Evolutionary conservation across 345 rosid genomes (phyloP).

Genomic region (Gynandropsis gynandra): DNA sequence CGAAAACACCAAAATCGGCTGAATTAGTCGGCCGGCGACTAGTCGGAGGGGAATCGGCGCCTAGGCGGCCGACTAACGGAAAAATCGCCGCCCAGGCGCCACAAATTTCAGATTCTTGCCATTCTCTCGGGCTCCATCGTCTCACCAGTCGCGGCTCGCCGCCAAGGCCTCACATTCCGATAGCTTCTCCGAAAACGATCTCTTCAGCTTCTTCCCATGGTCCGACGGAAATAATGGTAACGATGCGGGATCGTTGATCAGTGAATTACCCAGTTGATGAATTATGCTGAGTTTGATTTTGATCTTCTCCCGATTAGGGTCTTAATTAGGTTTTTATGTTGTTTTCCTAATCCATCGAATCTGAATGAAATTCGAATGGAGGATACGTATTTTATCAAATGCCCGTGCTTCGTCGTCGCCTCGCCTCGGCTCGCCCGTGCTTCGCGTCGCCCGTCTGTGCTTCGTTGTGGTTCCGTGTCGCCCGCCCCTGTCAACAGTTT

Average conservation of each 20-base stretch:
- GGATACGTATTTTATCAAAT: background rate
- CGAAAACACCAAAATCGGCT: too few species aligned
- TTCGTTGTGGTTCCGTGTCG: too few species aligned
- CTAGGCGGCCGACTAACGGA: too few species aligned
- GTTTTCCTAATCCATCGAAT: background rate
- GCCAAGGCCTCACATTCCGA: slow-evolving; percentile 48
- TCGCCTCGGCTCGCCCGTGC: too few species aligned
- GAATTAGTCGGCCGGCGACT: too few species aligned
- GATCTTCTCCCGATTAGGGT: background rate
- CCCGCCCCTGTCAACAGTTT: too few species aligned
- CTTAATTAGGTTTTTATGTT: background rate
- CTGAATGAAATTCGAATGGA: background rate
- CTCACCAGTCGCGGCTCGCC: slow-evolving; percentile 41
- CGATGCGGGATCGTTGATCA: too few species aligned
- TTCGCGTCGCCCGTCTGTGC: too few species aligned
- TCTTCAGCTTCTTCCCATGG: slow-evolving; percentile 71
- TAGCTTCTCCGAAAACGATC: slow-evolving; percentile 49
- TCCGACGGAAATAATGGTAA: slow-evolving; percentile 45
- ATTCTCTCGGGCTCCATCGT: slow-evolving; percentile 17
- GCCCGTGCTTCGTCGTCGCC: too few species aligned
- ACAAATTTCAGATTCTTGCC: slow-evolving; percentile 27
- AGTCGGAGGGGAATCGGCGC: too few species aligned
- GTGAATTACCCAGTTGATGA: too few species aligned
- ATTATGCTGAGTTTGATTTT: background rate
- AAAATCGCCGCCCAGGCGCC: too few species aligned